Conservation (phyloP, 305 asterid genomes). For the Solanum chacoense region DNA sequence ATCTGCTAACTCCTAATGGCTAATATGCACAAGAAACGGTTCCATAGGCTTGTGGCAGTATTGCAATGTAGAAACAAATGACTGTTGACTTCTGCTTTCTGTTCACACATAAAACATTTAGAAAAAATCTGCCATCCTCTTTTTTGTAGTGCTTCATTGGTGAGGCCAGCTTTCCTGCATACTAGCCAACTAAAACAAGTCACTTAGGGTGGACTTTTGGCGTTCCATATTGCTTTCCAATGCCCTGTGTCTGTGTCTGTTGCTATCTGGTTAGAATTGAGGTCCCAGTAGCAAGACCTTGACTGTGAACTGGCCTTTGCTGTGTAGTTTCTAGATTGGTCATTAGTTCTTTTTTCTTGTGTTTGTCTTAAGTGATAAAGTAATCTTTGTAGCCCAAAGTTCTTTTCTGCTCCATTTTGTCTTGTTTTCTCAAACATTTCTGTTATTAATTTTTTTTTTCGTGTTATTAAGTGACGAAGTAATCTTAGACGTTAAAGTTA, state of each 20-base stretch:
- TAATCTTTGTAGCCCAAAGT: not conserved
- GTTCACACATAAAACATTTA: not conserved
- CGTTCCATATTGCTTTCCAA: not conserved
- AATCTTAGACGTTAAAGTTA: not conserved
- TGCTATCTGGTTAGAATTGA: not conserved
- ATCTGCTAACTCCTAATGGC: not conserved
- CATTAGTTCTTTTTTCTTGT: not conserved
- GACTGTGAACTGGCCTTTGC: not conserved
- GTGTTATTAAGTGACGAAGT: not conserved
- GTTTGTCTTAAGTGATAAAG: not conserved
- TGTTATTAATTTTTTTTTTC: not conserved
- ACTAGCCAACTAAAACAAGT: not conserved
- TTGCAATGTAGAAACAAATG: not conserved
- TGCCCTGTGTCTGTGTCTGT: not conserved
- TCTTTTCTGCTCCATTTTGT: not conserved
- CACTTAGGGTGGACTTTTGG: not conserved
- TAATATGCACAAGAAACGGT: not conserved
- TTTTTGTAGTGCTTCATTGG: not conserved
- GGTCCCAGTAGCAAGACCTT: not conserved
- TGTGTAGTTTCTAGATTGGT: not conserved
- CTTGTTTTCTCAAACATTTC: not conserved
- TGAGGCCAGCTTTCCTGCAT: not conserved
- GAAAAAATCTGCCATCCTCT: not conserved
- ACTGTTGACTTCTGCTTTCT: not conserved
- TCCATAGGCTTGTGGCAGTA: not conserved